These are phyloP conservation scores for Ambrosia artemisiifolia DNA, from an alignment of 129 eudicot genomes.

Conservation along the genomic window DNA sequence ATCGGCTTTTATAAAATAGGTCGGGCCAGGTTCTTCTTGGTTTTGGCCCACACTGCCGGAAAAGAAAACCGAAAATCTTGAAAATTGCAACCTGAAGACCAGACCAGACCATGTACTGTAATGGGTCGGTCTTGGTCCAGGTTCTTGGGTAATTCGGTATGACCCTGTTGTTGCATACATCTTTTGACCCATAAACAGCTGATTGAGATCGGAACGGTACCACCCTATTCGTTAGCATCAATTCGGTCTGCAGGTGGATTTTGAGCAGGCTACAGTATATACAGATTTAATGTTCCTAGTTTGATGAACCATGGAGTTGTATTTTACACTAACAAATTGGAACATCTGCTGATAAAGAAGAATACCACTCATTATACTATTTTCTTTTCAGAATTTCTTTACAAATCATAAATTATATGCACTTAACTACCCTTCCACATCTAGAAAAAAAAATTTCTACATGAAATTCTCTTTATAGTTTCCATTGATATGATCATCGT, in stretches of 20 bases:
- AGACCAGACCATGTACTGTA: not conserved
- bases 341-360: constrained; percentile 4
- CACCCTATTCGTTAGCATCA: constrained; percentile 58
- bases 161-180: too few species aligned
- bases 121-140: not conserved
- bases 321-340: not conserved
- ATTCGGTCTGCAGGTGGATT: not conserved
- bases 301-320: too few species aligned
- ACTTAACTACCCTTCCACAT: constrained; percentile 25
- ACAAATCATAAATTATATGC: constrained; percentile 41
- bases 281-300: too few species aligned
- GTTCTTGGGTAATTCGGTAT: too few species aligned
- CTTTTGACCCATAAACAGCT: too few species aligned
- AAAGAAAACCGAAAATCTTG: not conserved
- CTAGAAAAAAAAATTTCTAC: constrained; percentile 25
- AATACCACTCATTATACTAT: not conserved
- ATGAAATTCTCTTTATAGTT: constrained; percentile 5
- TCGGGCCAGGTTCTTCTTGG: too few species aligned
- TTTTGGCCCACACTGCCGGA: not conserved
- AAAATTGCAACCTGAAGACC: not conserved
- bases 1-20: too few species aligned
- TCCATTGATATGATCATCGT: constrained; percentile 4
- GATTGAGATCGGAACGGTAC: constrained; percentile 46
- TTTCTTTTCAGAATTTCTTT: constrained; percentile 21
- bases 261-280: not conserved